These are phyloP conservation scores for Yamadazyma aaseri DNA, from an alignment of 1,139 yeast genomes.

Conservation along the genomic window DNA sequence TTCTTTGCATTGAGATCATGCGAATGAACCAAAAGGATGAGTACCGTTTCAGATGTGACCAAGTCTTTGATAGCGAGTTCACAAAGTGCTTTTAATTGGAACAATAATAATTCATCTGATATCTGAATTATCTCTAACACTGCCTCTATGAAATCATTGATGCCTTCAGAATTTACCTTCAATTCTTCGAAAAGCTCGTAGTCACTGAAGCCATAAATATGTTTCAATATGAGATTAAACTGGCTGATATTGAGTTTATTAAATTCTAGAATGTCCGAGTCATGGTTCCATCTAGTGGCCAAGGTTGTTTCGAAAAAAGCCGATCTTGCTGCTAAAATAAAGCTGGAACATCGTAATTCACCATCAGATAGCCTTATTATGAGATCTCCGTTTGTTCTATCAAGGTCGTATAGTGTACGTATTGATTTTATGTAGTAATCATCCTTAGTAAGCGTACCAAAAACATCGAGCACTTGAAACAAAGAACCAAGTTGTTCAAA, in stretches of 20 bases:
- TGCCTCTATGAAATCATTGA: constrained; percentile 49
- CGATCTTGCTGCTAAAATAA: constrained; percentile 53
- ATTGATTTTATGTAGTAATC: constrained; percentile 14
- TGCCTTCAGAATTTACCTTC: constrained; percentile 16
- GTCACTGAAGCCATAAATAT: constrained; percentile 57
- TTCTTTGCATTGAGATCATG: constrained; percentile 51
- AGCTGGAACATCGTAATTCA: constrained; percentile 43
- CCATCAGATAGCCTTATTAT: constrained; percentile 41
- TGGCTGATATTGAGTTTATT: constrained; percentile 39
- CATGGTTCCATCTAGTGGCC: constrained; percentile 52
- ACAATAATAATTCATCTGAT: constrained; percentile 63
- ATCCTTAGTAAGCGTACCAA: constrained; percentile 16
- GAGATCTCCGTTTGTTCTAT: constrained; percentile 18
- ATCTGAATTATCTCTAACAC: constrained; percentile 60
- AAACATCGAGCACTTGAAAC: constrained; percentile 20
- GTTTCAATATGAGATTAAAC: constrained; percentile 53
- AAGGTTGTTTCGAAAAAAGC: constrained; percentile 64
- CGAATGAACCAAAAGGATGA: constrained; percentile 55
- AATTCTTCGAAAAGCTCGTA: constrained; percentile 43
- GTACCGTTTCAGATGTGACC: constrained; percentile 61
- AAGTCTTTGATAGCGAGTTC: constrained; percentile 63
- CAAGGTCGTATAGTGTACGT: constrained; percentile 15
- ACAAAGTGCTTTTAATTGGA: constrained; percentile 58
- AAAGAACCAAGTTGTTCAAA: constrained; percentile 20
- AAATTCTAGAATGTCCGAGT: constrained; percentile 29